Conservation (phyloP, 1,284 basidiomycete genomes). For the Kwoniella shivajii region DNA sequence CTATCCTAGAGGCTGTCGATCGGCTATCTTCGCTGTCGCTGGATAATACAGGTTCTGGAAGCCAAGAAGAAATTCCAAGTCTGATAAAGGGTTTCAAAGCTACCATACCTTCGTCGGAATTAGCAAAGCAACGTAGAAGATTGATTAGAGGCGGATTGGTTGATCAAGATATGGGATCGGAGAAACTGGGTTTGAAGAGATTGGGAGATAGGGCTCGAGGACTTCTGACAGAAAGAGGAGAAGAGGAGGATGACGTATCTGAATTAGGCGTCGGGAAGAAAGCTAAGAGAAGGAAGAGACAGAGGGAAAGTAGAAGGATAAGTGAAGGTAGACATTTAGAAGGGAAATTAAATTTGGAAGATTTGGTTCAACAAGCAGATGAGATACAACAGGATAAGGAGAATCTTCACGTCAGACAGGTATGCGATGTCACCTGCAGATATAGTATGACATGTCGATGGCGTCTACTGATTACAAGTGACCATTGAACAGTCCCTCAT, state of each 20-base stretch:
- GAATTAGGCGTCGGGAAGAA: slow-evolving; percentile 53
- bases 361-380: slow-evolving; percentile 74
- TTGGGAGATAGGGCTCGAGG: slow-evolving; percentile 76
- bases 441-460: slow-evolving; percentile 3
- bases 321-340: slow-evolving; percentile 67
- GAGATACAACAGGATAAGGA: slow-evolving; percentile 88
- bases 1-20: slow-evolving; percentile 78
- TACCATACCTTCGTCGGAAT: slow-evolving; percentile 82
- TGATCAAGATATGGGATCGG: slow-evolving; percentile 69
- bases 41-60: slow-evolving; percentile 59
- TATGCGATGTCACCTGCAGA: slow-evolving; percentile 53
- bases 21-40: slow-evolving; percentile 72
- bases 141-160: slow-evolving; percentile 63
- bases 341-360: slow-evolving; percentile 71
- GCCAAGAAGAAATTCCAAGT: slow-evolving; percentile 58
- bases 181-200: slow-evolving; percentile 73
- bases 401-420: slow-evolving; percentile 80
- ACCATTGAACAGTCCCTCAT: slow-evolving; percentile 83
- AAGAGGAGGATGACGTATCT: slow-evolving; percentile 22
- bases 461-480: slow-evolving; percentile 3
- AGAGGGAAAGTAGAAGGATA: slow-evolving; percentile 65
- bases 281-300: slow-evolving; percentile 63
- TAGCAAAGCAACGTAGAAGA: slow-evolving; percentile 70
- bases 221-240: slow-evolving; percentile 64
- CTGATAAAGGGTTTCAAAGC: slow-evolving; percentile 85